Percentiles rank a stretch among this genome's conserved stretches.
These are phyloP conservation scores for Lyophyllum atratum DNA, from an alignment of 768 basidiomycete species.

Conservation along the genomic window DNA sequence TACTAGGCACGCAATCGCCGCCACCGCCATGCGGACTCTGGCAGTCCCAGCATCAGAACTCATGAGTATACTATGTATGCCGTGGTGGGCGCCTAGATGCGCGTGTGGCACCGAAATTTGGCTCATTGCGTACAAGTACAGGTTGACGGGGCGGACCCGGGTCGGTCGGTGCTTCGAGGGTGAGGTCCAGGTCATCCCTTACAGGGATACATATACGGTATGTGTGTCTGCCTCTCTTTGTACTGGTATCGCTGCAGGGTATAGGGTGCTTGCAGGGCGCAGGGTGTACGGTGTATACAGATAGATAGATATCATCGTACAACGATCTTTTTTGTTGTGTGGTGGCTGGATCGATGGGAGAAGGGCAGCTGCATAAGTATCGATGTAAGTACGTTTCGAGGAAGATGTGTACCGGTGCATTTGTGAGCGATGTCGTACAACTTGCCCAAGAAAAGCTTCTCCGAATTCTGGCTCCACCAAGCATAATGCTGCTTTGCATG, in stretches of 20 bases:
- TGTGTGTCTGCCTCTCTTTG: neutral
- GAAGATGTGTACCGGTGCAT: no score
- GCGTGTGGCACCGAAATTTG: neutral
- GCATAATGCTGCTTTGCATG: neutral
- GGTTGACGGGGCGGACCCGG: neutral
- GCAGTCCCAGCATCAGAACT: neutral
- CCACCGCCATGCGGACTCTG: no score
- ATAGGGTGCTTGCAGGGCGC: neutral
- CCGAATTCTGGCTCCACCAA: neutral
- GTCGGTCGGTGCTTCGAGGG: neutral
- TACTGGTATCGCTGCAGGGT: neutral
- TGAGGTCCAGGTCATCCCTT: neutral
- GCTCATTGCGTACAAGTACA: neutral
- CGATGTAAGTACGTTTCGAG: neutral
- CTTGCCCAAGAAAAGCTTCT: neutral
- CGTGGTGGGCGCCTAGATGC: neutral
- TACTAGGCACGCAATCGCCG: constrained; percentile 9
- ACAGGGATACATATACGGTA: neutral
- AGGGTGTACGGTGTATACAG: neutral
- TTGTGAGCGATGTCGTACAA: neutral
- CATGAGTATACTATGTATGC: neutral
- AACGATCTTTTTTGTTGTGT: neutral
- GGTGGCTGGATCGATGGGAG: neutral
- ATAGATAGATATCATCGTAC: neutral
- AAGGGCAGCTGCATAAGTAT: neutral